phyloP scores from a whole-genome alignment of 192 early-diverging fungal species.

The Neocallimastix lanati region DNA sequence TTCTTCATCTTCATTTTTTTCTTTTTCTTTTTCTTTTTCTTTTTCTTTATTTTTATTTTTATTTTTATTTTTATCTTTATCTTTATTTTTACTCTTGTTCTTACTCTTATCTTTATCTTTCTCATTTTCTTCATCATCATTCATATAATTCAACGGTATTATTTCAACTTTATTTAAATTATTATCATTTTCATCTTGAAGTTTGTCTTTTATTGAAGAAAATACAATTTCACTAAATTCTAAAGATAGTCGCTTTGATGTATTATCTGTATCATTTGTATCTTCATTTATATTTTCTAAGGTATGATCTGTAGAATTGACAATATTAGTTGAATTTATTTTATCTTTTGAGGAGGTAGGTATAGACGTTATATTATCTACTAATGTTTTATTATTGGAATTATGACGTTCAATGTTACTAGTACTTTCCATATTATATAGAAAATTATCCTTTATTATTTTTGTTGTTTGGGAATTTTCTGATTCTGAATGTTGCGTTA shows the following conservation, averaged over 20 bases:
- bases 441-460: not conserved
- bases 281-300: not conserved
- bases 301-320: not conserved
- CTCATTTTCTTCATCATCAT: not conserved
- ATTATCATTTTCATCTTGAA: not conserved
- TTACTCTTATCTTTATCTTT: too few species aligned
- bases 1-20: too few species aligned
- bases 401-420: not conserved
- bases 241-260: not conserved
- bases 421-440: not conserved
- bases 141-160: not conserved
- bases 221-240: not conserved
- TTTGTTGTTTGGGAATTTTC: not conserved
- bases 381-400: not conserved
- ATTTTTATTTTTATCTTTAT: too few species aligned
- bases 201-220: not conserved
- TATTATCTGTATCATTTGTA: not conserved
- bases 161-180: not conserved
- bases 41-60: too few species aligned
- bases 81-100: too few species aligned
- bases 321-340: not conserved
- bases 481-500: not conserved
- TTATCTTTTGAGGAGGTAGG: not conserved
- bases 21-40: too few species aligned
- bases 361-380: not conserved